These are phyloP conservation scores for Macrocystidia cucumis DNA, from an alignment of 1,284 basidiomycete genomes.

Conservation along the genomic window DNA sequence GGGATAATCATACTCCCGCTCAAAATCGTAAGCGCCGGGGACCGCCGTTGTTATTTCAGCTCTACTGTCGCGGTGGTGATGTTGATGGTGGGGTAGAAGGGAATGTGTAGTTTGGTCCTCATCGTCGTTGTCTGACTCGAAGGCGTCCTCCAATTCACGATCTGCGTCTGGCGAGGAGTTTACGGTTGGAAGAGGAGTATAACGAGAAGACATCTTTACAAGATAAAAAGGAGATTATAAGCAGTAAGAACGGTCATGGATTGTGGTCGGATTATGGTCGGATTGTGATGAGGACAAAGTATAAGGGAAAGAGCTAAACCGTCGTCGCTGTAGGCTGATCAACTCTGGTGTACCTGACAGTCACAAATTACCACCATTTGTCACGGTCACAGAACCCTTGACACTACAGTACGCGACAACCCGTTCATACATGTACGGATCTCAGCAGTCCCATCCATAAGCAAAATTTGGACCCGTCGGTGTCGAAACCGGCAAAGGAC, in stretches of 20 bases:
- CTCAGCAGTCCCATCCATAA: constrained; percentile 68
- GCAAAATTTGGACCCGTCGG: too few species aligned
- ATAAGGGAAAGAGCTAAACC: too few species aligned
- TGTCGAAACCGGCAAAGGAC: constrained; percentile 31
- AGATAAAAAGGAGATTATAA: too few species aligned
- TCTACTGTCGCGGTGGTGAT: constrained; percentile 7
- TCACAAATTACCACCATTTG: too few species aligned
- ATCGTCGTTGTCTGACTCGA: constrained; percentile 48
- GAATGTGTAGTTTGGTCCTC: constrained; percentile 33
- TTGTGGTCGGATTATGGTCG: too few species aligned
- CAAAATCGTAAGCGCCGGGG: constrained; percentile 68
- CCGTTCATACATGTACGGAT: too few species aligned
- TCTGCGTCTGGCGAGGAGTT: constrained; percentile 39
- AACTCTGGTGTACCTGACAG: too few species aligned
- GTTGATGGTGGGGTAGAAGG: constrained; percentile 13
- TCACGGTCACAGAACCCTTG: too few species aligned
- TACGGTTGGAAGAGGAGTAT: constrained; percentile 44
- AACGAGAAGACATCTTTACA: constrained; percentile 40
- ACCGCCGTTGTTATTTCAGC: constrained; percentile 13
- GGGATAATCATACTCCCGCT: constrained; percentile 74
- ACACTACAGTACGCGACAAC: too few species aligned
- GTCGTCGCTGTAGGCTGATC: too few species aligned
- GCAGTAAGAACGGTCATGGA: too few species aligned
- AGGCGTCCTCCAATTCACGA: constrained; percentile 60
- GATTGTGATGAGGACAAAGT: too few species aligned